phyloP scores from a whole-genome alignment of 805 yeast species.

The Ogataea ganodermae region DNA sequence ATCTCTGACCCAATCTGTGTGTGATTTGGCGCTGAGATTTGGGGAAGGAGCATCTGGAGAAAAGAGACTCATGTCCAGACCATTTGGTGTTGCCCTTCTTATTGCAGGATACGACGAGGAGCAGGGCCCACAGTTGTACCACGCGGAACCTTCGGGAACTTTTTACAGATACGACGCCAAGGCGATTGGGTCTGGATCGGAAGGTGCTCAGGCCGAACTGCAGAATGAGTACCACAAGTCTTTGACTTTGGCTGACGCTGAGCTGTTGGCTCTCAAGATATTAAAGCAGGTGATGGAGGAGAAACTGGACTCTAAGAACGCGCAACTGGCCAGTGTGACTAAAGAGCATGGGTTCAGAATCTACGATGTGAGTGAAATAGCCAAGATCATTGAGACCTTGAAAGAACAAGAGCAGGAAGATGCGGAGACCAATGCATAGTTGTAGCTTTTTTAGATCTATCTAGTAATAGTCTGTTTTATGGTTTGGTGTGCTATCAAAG shows the following conservation, averaged over 20 bases:
- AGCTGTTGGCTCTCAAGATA: conserved; percentile 80
- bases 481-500: neutral
- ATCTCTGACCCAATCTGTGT: conserved; percentile 91
- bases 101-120: conserved; percentile 93
- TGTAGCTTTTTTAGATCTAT: neutral
- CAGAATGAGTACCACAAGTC: conserved; percentile 96
- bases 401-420: conserved; percentile 66
- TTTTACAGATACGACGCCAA: conserved; percentile 97
- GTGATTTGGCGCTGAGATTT: conserved; percentile 93
- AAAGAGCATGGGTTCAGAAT: conserved; percentile 81
- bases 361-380: conserved; percentile 80
- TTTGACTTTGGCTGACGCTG: conserved; percentile 90
- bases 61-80: conserved; percentile 94
- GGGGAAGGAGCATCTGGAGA: conserved; percentile 98
- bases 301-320: conserved; percentile 90
- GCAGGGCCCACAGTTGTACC: conserved; percentile 93
- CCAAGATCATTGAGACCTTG: conserved; percentile 73
- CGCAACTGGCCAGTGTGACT: conserved; percentile 93
- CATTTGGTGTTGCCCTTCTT: conserved; percentile 96
- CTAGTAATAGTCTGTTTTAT: too few species aligned
- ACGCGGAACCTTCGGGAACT: conserved; percentile 99
- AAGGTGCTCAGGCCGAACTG: conserved; percentile 97
- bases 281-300: conserved; percentile 99
- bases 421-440: conserved; percentile 2
- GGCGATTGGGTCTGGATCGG: conserved; percentile 98